Evolutionary conservation across 1,284 basidiomycete species (phyloP), one percentile per base, ranked within the genome.

Genomic region (Rhodotorula glutinis): DNA sequence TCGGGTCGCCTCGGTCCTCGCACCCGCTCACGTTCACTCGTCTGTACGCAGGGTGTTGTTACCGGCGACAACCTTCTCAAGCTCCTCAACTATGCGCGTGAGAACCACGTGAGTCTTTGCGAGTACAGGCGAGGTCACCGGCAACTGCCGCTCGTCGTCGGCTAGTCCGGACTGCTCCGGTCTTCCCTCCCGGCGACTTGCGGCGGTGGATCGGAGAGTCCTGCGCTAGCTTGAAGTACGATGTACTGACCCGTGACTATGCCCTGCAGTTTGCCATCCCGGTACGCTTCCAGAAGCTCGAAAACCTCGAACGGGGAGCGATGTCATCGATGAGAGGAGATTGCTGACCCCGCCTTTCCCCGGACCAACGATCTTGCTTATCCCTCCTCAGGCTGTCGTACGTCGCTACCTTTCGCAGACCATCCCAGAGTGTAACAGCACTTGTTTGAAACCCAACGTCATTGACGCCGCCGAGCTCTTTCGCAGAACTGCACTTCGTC

Each of bases 11-110:
- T 38, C 53, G 30, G 38, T 25, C 43, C 23, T 3, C 27, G 51
- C 43, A 17, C 23, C 56, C 33, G 30, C 44, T 58, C 33, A 49
- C 47, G 10, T 19, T 16, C 33, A 4, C 11, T 23, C 9, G 3
- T n/a, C 16, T 27, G 13, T 27, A 8, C 47, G 23, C 62, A 74
- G 71, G 91, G 91, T 76, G 91, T 94, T 72, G 80, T 94, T 76
- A 90, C 89, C 73, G 91, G 91, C 80, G 87, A 91, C 76, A 85
- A 93, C 79, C 87, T 89, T 76, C 86, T 89, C 80, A 91, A 90
- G 80, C 82, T 95, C 75, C 91, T 93, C 79, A 87, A 91, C 77
- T 91, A 92, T 80, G 91, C 91, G 44, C 87, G 87, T 77, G 84
- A 87, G 77, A 78, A 93, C 79, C 84, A 92, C 82, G 91, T 89